Percentiles rank a stretch among this genome's conserved stretches.
phyloP scores from a whole-genome alignment of 108 stramenopile genomes.

The Stephanodiscus triporus region DNA sequence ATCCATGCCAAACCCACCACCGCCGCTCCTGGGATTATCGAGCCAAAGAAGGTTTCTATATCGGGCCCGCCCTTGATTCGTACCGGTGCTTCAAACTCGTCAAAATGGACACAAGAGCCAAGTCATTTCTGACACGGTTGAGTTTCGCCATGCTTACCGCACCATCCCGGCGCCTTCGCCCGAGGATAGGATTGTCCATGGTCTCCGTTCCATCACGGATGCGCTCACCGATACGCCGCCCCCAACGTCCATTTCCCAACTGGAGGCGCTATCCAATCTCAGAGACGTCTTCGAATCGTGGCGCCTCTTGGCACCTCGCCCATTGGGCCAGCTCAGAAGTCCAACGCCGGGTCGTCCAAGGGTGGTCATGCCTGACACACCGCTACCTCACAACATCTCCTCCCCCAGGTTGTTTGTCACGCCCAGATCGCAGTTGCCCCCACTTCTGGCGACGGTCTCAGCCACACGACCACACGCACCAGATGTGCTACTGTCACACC shows the following conservation, averaged over 20 bases:
- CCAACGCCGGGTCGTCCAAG: no score
- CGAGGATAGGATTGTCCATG: not conserved
- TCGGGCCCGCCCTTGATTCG: not conserved
- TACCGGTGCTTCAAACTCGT: not conserved
- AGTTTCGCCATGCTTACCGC: not conserved
- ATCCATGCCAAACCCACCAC: constrained; percentile 1
- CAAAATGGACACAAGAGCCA: no score
- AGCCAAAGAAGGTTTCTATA: not conserved
- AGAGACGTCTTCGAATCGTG: no score
- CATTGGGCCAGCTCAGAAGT: no score
- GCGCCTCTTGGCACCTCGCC: no score
- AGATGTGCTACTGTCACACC: no score
- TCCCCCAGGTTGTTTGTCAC: no score
- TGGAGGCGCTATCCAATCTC: not conserved
- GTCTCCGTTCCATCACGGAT: not conserved
- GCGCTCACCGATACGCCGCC: not conserved
- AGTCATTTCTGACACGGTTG: not conserved
- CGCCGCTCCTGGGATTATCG: not conserved
- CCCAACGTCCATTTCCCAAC: not conserved
- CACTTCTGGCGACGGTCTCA: no score
- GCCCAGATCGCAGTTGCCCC: no score
- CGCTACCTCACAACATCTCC: no score
- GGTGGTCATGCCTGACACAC: no score
- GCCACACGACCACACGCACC: no score
- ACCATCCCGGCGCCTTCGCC: not conserved